Evolutionary conservation across 225 moss, liverwort and hornwort species (phyloP), one percentile per base, ranked within the genome.

Genomic region (Bryoerythrophyllum caledonicum): DNA sequence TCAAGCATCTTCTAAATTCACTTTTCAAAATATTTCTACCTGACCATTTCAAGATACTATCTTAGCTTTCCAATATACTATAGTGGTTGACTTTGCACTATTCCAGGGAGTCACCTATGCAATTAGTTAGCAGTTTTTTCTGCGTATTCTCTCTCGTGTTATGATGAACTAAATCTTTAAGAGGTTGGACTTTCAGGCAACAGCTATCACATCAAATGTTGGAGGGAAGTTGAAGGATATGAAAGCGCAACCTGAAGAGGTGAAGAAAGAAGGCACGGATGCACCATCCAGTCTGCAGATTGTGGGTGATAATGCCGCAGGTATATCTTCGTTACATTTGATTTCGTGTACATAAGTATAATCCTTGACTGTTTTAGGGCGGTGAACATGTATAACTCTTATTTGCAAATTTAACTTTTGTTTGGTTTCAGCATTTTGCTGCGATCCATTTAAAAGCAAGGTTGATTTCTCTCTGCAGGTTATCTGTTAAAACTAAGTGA

Each of bases 241-340:
- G 72, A 99, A 99, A 84, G 82, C 79, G 35, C 86, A 90, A 55
- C 67, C 84, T 49, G 86, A 83, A 55, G 88, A 94, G 71, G 86
- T 54, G 27, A 94, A 94, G 72, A 91, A 90, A 83, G 94, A 92
- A 32, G 58, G 61, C 46, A 77, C 82, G 60, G 94, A 97, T 69
- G 68, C 60, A 30, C 90, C 92, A 10, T 93, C 97, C 57, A 79
- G 90, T 6, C 84, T 97, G 35, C 94, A 97, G 83, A 88, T 86
- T 46, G 88, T 92, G 67, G 97, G 94, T 65, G 94, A 94, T 74
- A 94, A 93, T 76, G 91, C 83, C 70, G 97, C 94, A 88, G 97
- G 97, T 91, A 70, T n/a, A 3, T 76, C 56, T 27, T 35, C n/a
- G 6, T 65, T 62, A 0, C 21, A 63, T 66, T 0, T 21, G 48